These are phyloP conservation scores for Fagopyrum homotropicum DNA, from an alignment of 148 eudicot genomes.

Conservation along the genomic window DNA sequence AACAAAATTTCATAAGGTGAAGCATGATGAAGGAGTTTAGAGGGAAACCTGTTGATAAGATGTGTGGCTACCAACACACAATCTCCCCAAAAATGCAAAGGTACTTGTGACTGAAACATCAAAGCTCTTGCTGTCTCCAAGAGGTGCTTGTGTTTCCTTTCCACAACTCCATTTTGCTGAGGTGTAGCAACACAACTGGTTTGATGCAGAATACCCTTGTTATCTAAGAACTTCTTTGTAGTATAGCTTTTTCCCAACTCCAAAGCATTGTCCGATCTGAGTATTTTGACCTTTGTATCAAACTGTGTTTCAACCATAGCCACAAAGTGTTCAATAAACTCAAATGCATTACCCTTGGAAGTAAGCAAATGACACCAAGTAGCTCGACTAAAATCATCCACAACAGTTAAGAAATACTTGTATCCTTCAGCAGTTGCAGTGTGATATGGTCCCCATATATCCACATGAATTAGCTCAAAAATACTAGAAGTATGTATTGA, in stretches of 20 bases:
- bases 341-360: not conserved
- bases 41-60: not conserved
- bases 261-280: not conserved
- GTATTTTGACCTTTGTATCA: not conserved
- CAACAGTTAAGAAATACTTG: not conserved
- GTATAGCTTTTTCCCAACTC: no score
- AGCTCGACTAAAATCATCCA: not conserved
- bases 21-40: not conserved
- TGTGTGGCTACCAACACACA: no score
- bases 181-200: no score
- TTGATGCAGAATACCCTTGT: no score
- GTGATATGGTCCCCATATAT: no score
- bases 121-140: not conserved
- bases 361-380: not conserved
- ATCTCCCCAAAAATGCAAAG: not conserved
- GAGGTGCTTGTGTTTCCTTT: not conserved
- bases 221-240: no score
- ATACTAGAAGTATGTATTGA: not conserved
- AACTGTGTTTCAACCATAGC: not conserved
- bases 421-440: no score
- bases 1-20: not conserved
- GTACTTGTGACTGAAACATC: not conserved
- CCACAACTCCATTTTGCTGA: conserved; percentile 6
- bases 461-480: no score
- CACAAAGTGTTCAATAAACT: not conserved